phyloP scores from a whole-genome alignment of 106 monocot genomes.

The Xerophyta viscosa region DNA sequence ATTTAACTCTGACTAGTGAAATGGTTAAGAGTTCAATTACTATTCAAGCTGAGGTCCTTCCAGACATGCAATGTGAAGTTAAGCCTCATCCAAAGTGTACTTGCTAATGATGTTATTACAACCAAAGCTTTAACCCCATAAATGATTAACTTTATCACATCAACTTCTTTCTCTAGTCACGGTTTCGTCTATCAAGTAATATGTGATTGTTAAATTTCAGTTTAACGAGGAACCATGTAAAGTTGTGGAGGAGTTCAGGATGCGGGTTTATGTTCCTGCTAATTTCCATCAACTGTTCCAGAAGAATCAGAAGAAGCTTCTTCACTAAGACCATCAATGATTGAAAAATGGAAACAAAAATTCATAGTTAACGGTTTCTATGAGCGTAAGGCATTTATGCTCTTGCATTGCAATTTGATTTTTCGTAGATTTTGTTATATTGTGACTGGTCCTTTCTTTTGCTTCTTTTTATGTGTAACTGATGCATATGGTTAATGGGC shows the following conservation, averaged over 20 bases:
- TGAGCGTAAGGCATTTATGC: no score
- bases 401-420: no score
- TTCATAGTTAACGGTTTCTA: constrained; percentile 46
- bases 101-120: constrained; percentile 35
- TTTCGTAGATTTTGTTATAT: no score
- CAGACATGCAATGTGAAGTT: constrained; percentile 76
- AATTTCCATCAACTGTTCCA: constrained; percentile 78
- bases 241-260: constrained; percentile 65
- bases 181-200: not conserved
- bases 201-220: constrained; percentile 25
- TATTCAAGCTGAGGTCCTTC: constrained; percentile 93
- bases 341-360: constrained; percentile 44
- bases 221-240: constrained; percentile 73
- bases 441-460: no score
- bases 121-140: constrained; percentile 62
- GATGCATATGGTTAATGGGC: constrained; percentile 30
- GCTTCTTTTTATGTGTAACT: no score
- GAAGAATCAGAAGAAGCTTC: constrained; percentile 87
- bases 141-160: constrained; percentile 32
- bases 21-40: constrained; percentile 55
- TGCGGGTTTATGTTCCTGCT: constrained; percentile 75
- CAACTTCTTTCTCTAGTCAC: not conserved
- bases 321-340: constrained; percentile 44
- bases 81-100: constrained; percentile 75
- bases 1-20: not conserved